Evolutionary conservation across 192 early-diverging fungal genomes (phyloP).

Genomic region (Coemansia sp.): DNA sequence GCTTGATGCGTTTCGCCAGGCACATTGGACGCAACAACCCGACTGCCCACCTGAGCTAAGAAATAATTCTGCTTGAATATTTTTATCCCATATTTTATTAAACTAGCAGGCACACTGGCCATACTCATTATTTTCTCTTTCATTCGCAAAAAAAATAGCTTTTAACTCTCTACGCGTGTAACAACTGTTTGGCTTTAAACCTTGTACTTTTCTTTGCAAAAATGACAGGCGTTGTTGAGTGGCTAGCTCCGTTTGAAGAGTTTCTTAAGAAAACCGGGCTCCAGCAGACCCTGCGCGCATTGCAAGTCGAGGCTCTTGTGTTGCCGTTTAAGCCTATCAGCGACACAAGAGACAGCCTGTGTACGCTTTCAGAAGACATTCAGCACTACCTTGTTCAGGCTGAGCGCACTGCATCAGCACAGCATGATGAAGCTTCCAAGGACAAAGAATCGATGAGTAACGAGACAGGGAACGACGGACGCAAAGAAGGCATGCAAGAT

Average conservation of each 20-base stretch:
- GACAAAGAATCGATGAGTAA: not conserved
- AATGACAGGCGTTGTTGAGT: constrained; percentile 6
- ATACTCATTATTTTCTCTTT: no score
- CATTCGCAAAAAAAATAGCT: not conserved
- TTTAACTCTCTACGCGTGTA: not conserved
- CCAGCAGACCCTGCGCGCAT: constrained; percentile 28
- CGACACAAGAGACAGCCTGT: constrained; percentile 16
- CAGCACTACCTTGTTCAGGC: constrained; percentile 7
- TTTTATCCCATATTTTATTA: not conserved
- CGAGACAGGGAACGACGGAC: not conserved
- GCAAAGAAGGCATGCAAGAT: not conserved
- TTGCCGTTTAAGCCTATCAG: constrained; percentile 16
- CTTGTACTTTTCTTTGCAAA: not conserved
- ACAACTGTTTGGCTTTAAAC: no score
- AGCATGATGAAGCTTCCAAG: not conserved
- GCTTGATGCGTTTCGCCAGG: constrained; percentile 65
- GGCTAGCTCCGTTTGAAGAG: constrained; percentile 26
- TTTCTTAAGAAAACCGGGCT: constrained; percentile 37
- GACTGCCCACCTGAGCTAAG: constrained; percentile 63
- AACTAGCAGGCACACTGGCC: no score
- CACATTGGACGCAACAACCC: constrained; percentile 63
- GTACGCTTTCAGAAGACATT: constrained; percentile 17
- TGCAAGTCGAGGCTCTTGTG: constrained; percentile 36
- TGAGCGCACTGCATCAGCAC: not conserved
- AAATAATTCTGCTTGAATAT: no score